A percentile compares a stretch with the other conserved stretches of the same genome.
Conservation (phyloP, 208 protist genomes). For the Acanthamoeba lenticulata region DNA sequence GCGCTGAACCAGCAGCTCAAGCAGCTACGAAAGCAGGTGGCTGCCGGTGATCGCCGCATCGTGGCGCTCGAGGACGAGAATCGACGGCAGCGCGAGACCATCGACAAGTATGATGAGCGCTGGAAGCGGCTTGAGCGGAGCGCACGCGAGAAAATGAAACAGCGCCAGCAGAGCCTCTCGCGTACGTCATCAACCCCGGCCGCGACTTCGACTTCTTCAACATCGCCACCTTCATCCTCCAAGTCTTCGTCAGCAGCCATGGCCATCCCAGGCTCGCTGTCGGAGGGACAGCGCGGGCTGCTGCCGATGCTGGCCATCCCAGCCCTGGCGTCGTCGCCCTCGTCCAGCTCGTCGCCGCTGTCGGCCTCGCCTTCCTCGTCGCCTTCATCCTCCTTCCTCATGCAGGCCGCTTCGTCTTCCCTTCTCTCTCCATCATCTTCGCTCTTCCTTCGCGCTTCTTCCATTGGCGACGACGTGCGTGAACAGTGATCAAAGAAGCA, state of each 20-base stretch:
- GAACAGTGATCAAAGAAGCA: background rate
- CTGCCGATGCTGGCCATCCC: background rate
- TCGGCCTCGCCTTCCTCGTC: background rate
- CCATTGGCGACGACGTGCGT: background rate
- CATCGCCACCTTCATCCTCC: background rate
- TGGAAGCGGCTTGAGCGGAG: background rate
- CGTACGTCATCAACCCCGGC: slow-evolving; percentile 12
- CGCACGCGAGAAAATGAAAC: slow-evolving; percentile 11
- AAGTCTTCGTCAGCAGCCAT: background rate
- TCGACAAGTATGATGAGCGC: slow-evolving; percentile 4
- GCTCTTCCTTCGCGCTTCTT: background rate
- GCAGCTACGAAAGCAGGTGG: background rate
- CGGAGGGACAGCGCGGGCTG: background rate
- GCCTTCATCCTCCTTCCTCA: background rate
- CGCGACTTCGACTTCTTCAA: background rate
- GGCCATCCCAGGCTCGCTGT: background rate
- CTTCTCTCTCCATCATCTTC: background rate
- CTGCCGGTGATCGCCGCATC: background rate
- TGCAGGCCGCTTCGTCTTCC: background rate
- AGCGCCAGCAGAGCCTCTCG: background rate
- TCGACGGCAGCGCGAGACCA: background rate
- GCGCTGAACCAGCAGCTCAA: background rate
- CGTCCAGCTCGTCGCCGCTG: background rate
- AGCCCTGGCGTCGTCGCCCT: background rate
- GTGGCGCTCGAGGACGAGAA: slow-evolving; percentile 6